Conservation (phyloP, 140 eudicot species). For the Flaveria floridana region DNA sequence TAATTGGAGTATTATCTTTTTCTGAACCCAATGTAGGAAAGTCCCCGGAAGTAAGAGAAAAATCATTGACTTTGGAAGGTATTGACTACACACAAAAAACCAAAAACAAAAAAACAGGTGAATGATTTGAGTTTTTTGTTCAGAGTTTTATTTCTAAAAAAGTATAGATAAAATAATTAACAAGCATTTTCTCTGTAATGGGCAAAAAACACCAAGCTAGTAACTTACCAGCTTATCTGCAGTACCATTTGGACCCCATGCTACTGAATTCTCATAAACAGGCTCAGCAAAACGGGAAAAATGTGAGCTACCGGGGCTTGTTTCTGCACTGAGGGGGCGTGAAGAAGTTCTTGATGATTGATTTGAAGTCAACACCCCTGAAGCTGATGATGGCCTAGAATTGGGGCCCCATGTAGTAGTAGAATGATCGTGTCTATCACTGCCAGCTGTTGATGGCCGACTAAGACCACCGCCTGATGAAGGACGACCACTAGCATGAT, state of each 20-base stretch:
- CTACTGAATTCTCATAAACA: slow-evolving; percentile 48
- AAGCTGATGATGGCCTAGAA: slow-evolving; percentile 94
- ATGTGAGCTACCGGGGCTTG: slow-evolving; percentile 93
- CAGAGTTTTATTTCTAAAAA: neutral
- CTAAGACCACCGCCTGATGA: slow-evolving; percentile 90
- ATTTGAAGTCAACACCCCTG: slow-evolving; percentile 62
- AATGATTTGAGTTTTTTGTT: neutral
- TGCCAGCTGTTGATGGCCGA: slow-evolving; percentile 96
- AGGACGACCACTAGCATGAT: slow-evolving; percentile 79
- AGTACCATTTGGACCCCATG: slow-evolving; percentile 61
- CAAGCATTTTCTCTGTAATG: neutral
- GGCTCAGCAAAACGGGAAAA: slow-evolving; percentile 95
- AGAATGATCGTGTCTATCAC: slow-evolving; percentile 69
- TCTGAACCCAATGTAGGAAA: slow-evolving; percentile 89
- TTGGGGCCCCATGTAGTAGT: slow-evolving; percentile 69
- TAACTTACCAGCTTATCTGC: slow-evolving; percentile 66
- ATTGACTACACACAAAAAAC: slow-evolving; percentile 39
- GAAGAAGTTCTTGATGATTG: slow-evolving; percentile 58
- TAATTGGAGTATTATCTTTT: slow-evolving; percentile 52
- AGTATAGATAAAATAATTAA: neutral
- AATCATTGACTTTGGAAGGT: slow-evolving; percentile 55
- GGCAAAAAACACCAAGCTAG: neutral
- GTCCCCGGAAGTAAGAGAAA: slow-evolving; percentile 86
- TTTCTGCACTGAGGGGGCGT: slow-evolving; percentile 95
- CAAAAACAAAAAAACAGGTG: neutral